Evolutionary conservation across 2,329 filamentous ascomycete species (phyloP), one percentile per base, ranked within the genome.

Genomic region (Zymoseptoria brevis): DNA sequence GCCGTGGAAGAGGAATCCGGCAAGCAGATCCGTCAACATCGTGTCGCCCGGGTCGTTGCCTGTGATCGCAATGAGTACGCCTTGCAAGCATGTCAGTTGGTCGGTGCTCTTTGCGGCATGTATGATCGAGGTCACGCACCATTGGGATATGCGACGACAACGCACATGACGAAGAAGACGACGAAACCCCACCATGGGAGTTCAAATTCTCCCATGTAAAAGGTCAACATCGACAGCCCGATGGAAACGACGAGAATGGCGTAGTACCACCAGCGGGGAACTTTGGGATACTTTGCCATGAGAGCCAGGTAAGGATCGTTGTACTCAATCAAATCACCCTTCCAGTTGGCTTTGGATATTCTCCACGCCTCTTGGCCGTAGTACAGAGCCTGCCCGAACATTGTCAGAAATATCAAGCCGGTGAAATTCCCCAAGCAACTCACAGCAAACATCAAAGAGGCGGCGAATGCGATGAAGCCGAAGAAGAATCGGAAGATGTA

Each of bases 201-300:
- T 11, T 66, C 63, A 53, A 71, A 65, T 2, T 63, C 67, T 13
- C 63, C 69, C 19, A 64, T 65, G 19, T 71, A 70, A n/a, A 72
- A 58, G 22, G 62, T 64, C 8, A 62, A 68, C 9, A 72, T 30
- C 1, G 70, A 69, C 6, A 73, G 62, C 13, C 60, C 66, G 24
- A 66, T 29, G 59, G 66, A 72, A 30, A 67, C 58, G 0, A 54
- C 59, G 29, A 72, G 63, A 8, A 72, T 64, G 4, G 62, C 52
- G n/a, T 65, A 55, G 57, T 71, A 71, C 70, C 70, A 72, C 69
- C 69, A 72, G 51, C 71, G 68, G 11, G 70, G 70, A 4, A 71
- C 70, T 8, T 67, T 62, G 7, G 59, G 58, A 48, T 64, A 60
- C 16, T 62, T 60, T 30, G 64, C 62, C 69, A 71, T 72, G n/a